A percentile compares a stretch with the other conserved stretches of the same genome.
phyloP scores from a whole-genome alignment of 352 stramenopile genomes.

The Phytophthora rubi region DNA sequence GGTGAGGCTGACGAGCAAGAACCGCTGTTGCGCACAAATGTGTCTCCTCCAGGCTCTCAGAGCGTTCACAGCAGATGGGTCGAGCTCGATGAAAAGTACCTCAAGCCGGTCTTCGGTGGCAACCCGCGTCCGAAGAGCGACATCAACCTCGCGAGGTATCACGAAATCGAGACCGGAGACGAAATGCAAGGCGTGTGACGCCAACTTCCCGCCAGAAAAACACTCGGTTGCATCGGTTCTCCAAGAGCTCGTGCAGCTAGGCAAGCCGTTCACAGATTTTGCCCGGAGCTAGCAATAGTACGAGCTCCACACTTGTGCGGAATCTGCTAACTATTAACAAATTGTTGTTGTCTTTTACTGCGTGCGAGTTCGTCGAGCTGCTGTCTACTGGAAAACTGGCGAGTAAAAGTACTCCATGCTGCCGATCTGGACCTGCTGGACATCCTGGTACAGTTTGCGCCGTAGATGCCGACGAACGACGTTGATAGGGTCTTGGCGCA shows the following conservation, averaged over 20 bases:
- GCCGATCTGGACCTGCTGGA: conserved; percentile 70
- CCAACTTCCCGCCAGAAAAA: not conserved
- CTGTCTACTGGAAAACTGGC: conserved; percentile 52
- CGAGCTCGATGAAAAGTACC: conserved; percentile 66
- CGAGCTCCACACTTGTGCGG: conserved; percentile 16
- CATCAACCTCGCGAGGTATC: conserved; percentile 21
- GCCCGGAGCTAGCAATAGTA: conserved; percentile 10
- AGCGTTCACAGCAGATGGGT: conserved; percentile 66
- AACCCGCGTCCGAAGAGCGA: conserved; percentile 42
- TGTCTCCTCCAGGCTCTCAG: conserved; percentile 33
- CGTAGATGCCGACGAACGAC: conserved; percentile 64
- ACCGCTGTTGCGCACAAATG: conserved; percentile 9
- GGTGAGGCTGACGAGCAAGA: conserved; percentile 30
- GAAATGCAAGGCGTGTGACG: conserved; percentile 14
- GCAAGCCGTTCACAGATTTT: conserved; percentile 5
- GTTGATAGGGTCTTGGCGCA: conserved; percentile 76
- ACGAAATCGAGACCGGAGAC: conserved; percentile 13
- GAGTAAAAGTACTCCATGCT: conserved; percentile 72
- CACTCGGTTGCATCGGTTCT: not conserved
- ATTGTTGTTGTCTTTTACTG: conserved; percentile 6
- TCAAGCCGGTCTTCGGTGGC: conserved; percentile 72
- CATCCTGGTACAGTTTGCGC: conserved; percentile 59
- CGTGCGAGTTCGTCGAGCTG: not conserved
- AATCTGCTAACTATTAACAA: conserved; percentile 19
- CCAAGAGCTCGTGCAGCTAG: not conserved